Evolutionary conservation across 176 grass and related monocot species (phyloP).

Genomic region (Hsuehochloa calcarea): DNA sequence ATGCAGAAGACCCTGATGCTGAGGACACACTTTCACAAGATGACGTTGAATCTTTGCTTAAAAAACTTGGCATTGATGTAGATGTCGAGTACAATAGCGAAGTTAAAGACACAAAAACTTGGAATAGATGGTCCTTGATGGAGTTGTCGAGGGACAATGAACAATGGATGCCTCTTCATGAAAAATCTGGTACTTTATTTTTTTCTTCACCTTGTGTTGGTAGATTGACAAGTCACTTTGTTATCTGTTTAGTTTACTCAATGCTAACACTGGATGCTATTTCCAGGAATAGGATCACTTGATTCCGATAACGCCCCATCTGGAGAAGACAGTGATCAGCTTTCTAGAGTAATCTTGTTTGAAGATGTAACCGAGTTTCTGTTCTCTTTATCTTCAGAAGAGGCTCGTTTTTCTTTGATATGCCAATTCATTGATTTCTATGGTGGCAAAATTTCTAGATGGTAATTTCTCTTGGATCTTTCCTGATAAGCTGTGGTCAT

Average conservation of each 20-base stretch:
- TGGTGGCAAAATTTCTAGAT: conserved; percentile 84
- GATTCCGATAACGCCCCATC: conserved; percentile 41
- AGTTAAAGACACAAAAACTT: conserved; percentile 90
- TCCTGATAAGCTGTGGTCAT: conserved; percentile 14
- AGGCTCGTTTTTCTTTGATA: conserved; percentile 80
- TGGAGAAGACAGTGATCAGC: conserved; percentile 68
- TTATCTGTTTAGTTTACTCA: conserved; percentile 30
- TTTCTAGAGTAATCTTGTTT: conserved; percentile 95
- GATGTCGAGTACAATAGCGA: conserved; percentile 71
- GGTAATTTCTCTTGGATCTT: conserved; percentile 47
- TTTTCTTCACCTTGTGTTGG: conserved; percentile 5
- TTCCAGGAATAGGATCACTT: conserved; percentile 35
- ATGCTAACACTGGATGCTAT: conserved; percentile 12
- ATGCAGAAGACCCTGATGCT: conserved; percentile 47
- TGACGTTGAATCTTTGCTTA: conserved; percentile 83
- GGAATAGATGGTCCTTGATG: conserved; percentile 88
- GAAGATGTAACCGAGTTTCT: conserved; percentile 81
- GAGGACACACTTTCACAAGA: conserved; percentile 60
- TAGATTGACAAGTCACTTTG: conserved; percentile 26
- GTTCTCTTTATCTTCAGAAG: conserved; percentile 87
- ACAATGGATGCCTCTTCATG: conserved; percentile 90
- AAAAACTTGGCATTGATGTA: conserved; percentile 89
- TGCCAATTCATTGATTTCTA: conserved; percentile 97
- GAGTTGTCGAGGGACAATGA: conserved; percentile 74
- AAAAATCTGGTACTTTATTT: conserved; percentile 57